phyloP scores from a whole-genome alignment of 257 asterid genomes.

The Echium plantagineum region DNA sequence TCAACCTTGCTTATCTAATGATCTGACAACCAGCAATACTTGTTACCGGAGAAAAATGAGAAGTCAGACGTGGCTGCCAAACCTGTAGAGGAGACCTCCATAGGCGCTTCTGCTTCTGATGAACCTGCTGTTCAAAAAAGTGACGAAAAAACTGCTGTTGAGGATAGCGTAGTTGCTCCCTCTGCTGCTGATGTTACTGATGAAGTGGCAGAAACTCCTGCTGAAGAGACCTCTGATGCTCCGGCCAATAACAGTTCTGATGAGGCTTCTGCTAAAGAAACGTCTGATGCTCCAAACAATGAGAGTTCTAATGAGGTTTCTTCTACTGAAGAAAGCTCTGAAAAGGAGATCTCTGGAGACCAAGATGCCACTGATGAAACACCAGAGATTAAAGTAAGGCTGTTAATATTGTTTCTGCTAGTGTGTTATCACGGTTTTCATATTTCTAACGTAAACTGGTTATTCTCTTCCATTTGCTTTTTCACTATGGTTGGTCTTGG shows the following conservation, averaged over 20 bases:
- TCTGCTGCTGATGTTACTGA: conserved; percentile 30
- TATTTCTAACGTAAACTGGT: conserved; percentile 9
- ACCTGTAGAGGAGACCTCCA: not conserved
- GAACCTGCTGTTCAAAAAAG: conserved; percentile 19
- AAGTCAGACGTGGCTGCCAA: not conserved
- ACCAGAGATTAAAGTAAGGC: conserved; percentile 16
- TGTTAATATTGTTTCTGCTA: conserved; percentile 67
- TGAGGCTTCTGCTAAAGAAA: conserved; percentile 26
- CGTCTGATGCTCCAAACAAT: conserved; percentile 33
- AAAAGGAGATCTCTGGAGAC: conserved; percentile 32
- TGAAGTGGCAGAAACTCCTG: conserved; percentile 27
- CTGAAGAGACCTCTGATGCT: conserved; percentile 33
- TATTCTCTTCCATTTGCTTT: not conserved
- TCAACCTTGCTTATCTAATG: not conserved
- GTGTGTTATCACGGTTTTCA: not conserved
- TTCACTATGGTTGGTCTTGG: conserved; percentile 5
- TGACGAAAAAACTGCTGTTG: not conserved
- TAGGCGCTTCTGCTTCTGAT: not conserved
- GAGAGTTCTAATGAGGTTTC: conserved; percentile 27
- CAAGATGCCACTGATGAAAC: conserved; percentile 35
- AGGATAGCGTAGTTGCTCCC: conserved; percentile 34
- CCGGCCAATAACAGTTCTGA: conserved; percentile 13
- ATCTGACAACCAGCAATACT: not conserved
- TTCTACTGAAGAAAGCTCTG: conserved; percentile 38
- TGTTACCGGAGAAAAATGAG: not conserved